Evolutionary conservation across 164 flowering plant genomes (phyloP).

Genomic region (Saururus chinensis): DNA sequence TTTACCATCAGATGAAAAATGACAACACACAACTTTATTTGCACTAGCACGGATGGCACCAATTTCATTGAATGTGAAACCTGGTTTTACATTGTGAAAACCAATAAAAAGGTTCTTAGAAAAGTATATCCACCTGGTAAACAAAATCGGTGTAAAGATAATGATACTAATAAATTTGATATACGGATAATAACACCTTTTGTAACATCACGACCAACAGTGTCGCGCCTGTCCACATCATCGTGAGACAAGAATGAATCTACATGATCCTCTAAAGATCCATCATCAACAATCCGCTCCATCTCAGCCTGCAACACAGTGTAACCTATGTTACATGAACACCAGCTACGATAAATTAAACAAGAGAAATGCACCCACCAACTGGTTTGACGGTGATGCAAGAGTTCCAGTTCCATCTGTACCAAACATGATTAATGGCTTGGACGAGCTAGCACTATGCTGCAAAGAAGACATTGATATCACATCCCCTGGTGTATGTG

Average conservation of each 20-base stretch:
- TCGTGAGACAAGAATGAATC: slow-evolving; percentile 94
- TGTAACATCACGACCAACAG: slow-evolving; percentile 72
- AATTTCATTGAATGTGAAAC: slow-evolving; percentile 69
- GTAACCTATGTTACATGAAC: neutral
- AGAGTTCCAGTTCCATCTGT: slow-evolving; percentile 71
- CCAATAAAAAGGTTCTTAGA: neutral
- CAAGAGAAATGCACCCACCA: slow-evolving; percentile 30
- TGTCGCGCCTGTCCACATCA: slow-evolving; percentile 76
- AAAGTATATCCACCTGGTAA: neutral
- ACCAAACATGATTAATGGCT: slow-evolving; percentile 77
- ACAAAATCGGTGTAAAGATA: no score
- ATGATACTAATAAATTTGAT: neutral
- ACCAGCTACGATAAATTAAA: neutral
- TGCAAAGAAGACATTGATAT: slow-evolving; percentile 84
- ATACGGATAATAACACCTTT: slow-evolving; percentile 28
- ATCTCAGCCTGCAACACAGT: slow-evolving; percentile 76
- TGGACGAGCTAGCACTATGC: slow-evolving; percentile 63
- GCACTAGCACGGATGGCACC: slow-evolving; percentile 58
- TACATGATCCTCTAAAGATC: slow-evolving; percentile 86
- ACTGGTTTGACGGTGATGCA: slow-evolving; percentile 83
- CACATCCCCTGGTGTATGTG: slow-evolving; percentile 87
- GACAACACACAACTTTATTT: slow-evolving; percentile 79
- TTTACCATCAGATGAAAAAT: slow-evolving; percentile 96
- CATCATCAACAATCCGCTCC: slow-evolving; percentile 87
- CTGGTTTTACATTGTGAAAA: slow-evolving; percentile 15